A percentile compares a stretch with the other conserved stretches of the same genome.
Evolutionary conservation across 805 yeast species (phyloP).

Genomic region (Yamadazyma scolyti): DNA sequence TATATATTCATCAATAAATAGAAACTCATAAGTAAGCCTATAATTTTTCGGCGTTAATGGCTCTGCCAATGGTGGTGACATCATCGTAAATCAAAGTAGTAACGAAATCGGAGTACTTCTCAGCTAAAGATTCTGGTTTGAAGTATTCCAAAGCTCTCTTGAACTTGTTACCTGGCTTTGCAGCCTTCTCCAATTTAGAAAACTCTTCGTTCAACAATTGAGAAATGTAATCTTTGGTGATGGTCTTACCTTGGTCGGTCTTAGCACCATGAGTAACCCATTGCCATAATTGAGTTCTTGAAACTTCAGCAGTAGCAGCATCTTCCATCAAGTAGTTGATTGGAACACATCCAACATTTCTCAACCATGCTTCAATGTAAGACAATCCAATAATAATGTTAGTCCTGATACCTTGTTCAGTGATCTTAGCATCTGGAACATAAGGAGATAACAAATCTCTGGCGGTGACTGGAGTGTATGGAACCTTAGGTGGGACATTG

Average conservation of each 20-base stretch:
- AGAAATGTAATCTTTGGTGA: slow-evolving; percentile 59
- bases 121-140: slow-evolving; percentile 69
- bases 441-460: slow-evolving; percentile 60
- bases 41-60: slow-evolving; percentile 38
- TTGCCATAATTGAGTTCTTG: slow-evolving; percentile 77
- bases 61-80: slow-evolving; percentile 52
- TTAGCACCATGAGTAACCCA: slow-evolving; percentile 74
- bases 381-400: slow-evolving; percentile 74
- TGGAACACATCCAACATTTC: slow-evolving; percentile 83
- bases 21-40: slow-evolving; percentile 15
- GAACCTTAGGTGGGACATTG: slow-evolving; percentile 44
- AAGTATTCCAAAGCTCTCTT: slow-evolving; percentile 66
- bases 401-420: slow-evolving; percentile 66
- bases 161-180: slow-evolving; percentile 62
- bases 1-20: too few relatives aligned
- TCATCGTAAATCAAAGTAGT: slow-evolving; percentile 76
- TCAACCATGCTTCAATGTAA: slow-evolving; percentile 83
- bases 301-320: slow-evolving; percentile 87
- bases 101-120: slow-evolving; percentile 71
- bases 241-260: slow-evolving; percentile 53
- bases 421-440: slow-evolving; percentile 60
- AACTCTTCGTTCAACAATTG: slow-evolving; percentile 61
- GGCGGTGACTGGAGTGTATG: slow-evolving; percentile 55
- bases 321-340: slow-evolving; percentile 85
- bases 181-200: slow-evolving; percentile 43